Conservation (phyloP, 805 yeast genomes). For the Candida pini region DNA sequence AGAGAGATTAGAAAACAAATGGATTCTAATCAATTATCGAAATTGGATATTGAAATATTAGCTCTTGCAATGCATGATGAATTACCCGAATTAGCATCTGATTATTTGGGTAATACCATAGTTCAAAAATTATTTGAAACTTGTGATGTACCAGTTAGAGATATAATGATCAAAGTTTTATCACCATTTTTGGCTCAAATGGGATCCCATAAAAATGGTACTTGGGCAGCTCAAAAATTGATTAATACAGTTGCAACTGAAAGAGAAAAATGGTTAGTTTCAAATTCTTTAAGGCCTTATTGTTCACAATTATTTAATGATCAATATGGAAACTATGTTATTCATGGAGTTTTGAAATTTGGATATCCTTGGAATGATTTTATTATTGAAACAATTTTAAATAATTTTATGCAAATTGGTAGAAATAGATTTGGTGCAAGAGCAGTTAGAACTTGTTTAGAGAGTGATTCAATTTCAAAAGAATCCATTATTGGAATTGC, state of each 20-base stretch:
- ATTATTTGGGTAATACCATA: conserved; percentile 91
- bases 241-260: conserved; percentile 62
- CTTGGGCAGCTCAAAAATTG: conserved; percentile 98
- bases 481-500: conserved; percentile 73
- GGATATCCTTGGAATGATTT: conserved; percentile 83
- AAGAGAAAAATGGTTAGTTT: conserved; percentile 60
- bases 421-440: conserved; percentile 93
- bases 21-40: conserved; percentile 48
- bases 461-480: conserved; percentile 59
- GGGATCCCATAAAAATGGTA: conserved; percentile 95
- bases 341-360: conserved; percentile 90
- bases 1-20: conserved; percentile 78
- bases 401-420: conserved; percentile 74
- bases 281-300: conserved; percentile 68
- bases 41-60: conserved; percentile 69
- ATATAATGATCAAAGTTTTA: conserved; percentile 73
- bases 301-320: conserved; percentile 84
- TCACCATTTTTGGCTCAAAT: conserved; percentile 80
- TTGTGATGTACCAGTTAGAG: conserved; percentile 65
- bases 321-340: conserved; percentile 94
- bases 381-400: conserved; percentile 75
- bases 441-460: conserved; percentile 89
- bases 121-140: conserved; percentile 84
- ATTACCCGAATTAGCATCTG: conserved; percentile 85
- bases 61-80: conserved; percentile 83